phyloP scores from a whole-genome alignment of 106 monocot genomes.

The Dendrobium officinale region DNA sequence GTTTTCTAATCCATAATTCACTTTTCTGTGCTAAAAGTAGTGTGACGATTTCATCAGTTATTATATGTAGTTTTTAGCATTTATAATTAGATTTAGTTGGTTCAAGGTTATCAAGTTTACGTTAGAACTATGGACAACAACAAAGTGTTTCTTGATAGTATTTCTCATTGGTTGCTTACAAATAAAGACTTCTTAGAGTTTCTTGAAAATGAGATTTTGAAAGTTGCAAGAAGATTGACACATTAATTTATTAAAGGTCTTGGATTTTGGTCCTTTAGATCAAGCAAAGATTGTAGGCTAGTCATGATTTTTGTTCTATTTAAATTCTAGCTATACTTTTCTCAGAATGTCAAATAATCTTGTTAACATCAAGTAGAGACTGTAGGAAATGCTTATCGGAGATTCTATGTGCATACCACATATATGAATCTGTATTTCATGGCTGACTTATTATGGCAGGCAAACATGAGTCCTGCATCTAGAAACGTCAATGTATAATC shows the following conservation, averaged over 20 bases:
- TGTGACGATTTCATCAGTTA: background rate
- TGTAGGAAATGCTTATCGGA: background rate
- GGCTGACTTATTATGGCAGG: background rate
- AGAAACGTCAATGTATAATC: background rate
- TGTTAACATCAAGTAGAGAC: background rate
- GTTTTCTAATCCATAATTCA: background rate
- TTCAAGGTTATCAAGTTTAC: background rate
- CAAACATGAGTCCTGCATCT: background rate
- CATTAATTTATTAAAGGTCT: background rate
- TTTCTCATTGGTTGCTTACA: background rate
- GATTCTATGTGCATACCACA: background rate
- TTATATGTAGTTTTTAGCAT: background rate
- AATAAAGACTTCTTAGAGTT: background rate
- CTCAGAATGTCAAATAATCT: background rate
- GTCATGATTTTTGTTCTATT: background rate
- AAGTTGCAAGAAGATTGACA: background rate
- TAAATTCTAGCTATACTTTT: background rate
- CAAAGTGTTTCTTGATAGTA: background rate
- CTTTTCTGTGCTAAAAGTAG: background rate
- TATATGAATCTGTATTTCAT: background rate
- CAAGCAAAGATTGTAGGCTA: background rate
- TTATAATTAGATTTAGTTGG: background rate
- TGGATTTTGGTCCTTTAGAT: background rate
- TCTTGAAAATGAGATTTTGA: background rate
- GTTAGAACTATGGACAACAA: background rate